A percentile compares a stretch with the other conserved stretches of the same genome.
Evolutionary conservation across 345 rosid genomes (phyloP).

Genomic region (Eutrema japonicum): DNA sequence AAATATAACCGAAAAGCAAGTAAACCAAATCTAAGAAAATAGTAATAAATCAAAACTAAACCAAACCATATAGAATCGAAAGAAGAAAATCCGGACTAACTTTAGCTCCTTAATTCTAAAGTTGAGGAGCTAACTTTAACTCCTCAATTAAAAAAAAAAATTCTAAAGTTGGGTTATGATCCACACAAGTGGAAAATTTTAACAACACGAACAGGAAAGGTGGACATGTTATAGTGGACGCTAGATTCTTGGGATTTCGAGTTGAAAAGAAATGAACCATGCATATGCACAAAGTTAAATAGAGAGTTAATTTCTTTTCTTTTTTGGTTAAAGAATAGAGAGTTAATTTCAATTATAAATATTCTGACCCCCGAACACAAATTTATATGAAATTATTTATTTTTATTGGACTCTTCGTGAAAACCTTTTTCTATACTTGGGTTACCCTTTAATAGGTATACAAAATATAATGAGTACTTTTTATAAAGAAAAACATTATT

Average conservation of each 20-base stretch:
- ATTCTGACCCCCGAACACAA: neutral
- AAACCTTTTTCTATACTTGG: neutral
- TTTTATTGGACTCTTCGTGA: conserved; percentile 12
- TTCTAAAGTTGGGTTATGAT: neutral
- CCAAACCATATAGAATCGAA: neutral
- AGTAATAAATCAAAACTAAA: neutral
- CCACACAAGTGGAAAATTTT: conserved; percentile 2
- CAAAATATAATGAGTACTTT: neutral
- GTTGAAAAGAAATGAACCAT: conserved; percentile 27
- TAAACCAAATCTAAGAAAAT: neutral
- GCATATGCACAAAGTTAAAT: conserved; percentile 8
- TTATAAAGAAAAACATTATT: no score
- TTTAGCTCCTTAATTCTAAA: neutral
- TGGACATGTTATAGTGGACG: conserved; percentile 37
- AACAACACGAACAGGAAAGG: neutral
- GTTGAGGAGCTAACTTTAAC: neutral
- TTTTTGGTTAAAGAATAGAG: no score
- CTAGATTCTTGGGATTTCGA: conserved; percentile 44
- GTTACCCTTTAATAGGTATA: neutral
- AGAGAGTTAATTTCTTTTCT: neutral
- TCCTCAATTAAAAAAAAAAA: no score
- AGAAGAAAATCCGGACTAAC: neutral
- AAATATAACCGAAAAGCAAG: neutral
- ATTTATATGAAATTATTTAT: neutral
- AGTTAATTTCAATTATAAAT: neutral